Evolutionary conservation across 768 basidiomycete species (phyloP), one percentile per base, ranked within the genome.

Genomic region (Cubamyces lactineus): DNA sequence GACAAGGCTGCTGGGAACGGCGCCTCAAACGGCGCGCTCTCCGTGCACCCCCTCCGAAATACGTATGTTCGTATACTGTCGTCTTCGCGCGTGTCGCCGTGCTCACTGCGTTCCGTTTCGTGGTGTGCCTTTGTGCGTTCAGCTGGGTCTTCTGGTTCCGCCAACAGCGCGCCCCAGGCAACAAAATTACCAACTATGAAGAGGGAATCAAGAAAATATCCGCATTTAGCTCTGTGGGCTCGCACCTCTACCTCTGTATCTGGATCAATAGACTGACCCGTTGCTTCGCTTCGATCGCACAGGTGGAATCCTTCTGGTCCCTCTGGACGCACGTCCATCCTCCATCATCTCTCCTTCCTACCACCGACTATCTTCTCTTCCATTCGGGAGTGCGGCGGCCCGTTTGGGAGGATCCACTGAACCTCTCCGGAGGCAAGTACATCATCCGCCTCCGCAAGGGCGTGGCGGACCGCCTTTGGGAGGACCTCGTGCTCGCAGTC

Each of bases 241-340:
- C 54, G 53, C 40, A 57, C 17, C 45, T 38, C 15, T 53, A 47
- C 12, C 48, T 58, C 51, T 40, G 23, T 48, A 53, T 5, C 7
- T 16, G 30, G 24, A 34, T 50, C 42, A 17, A 13, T 12, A 16
- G 0, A 5, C 47, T 24, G 13, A 45, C 30, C 23, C 11, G 34
- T 11, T 34, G 34, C 34, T 11, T 11, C 34, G 5, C 23, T 30
- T 48, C 8, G 23, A 13, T 28, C 24, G 7, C 26, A 2, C 70
- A 94, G 89, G 91, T 94, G 54, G 96, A 98, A 77, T 96, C 94
- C 40, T 97, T 95, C 75, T 96, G 96, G 89, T 89, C 94, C 23
- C 79, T 98, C 61, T 91, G 92, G 82, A 94, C 95, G 4, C 96
- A 98, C 73, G 83, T 98, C 26, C 82, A 88, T 5, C 86, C 92